Percentiles rank a stretch among this genome's conserved stretches.
Conservation (phyloP, 73 alveolate species). For the Halteria grandinella region DNA sequence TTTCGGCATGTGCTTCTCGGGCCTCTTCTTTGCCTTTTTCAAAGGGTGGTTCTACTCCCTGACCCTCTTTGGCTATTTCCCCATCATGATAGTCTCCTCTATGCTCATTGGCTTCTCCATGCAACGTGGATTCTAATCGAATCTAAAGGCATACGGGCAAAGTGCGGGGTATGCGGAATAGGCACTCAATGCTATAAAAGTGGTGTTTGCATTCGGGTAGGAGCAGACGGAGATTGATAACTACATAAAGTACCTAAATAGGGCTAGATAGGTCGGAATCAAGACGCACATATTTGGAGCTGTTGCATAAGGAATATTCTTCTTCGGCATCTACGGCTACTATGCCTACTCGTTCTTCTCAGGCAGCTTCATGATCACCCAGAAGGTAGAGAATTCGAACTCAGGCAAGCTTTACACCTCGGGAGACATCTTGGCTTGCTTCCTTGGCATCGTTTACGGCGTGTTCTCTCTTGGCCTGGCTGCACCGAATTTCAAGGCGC, state of each 20-base stretch:
- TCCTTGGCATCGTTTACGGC: conserved; percentile 31
- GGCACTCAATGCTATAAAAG: conserved; percentile 27
- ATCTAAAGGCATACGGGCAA: not conserved
- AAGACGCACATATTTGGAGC: not conserved
- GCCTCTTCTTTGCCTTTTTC: conserved; percentile 55
- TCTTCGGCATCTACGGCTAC: not conserved
- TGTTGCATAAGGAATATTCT: not conserved
- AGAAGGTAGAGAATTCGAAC: not conserved
- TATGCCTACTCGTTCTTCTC: conserved; percentile 53
- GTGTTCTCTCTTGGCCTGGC: conserved; percentile 18
- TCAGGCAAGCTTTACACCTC: conserved; percentile 12
- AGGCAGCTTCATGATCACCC: conserved; percentile 23
- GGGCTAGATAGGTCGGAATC: not conserved
- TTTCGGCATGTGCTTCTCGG: conserved; percentile 53
- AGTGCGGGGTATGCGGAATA: conserved; percentile 18
- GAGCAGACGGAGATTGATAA: not conserved
- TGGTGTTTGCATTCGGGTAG: conserved; percentile 15
- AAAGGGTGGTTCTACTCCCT: conserved; percentile 75
- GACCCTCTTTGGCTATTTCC: conserved; percentile 60
- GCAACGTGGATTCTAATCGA: not conserved
- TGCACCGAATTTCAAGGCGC: conserved; percentile 19
- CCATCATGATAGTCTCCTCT: conserved; percentile 29
- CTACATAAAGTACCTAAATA: not conserved
- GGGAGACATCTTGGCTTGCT: conserved; percentile 28
- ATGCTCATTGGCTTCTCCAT: not conserved